These are phyloP conservation scores for Malassezia restricta DNA, from an alignment of 1,284 basidiomycete genomes.

Conservation along the genomic window DNA sequence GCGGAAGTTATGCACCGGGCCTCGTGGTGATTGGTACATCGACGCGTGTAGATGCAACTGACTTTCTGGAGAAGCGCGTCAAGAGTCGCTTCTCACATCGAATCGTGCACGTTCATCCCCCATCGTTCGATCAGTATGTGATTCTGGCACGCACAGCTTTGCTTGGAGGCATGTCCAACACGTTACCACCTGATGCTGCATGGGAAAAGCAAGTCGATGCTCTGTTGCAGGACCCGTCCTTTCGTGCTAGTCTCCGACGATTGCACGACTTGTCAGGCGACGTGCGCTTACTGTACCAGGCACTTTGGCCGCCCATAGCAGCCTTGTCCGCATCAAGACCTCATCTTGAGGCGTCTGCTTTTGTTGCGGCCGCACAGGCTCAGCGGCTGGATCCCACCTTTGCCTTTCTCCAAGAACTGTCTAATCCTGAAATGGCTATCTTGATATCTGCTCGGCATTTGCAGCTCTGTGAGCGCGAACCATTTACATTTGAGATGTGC, in stretches of 20 bases:
- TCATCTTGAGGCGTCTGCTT: neutral
- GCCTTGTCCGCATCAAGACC: constrained; percentile 3
- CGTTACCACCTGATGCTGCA: neutral
- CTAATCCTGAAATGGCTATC: constrained; percentile 31
- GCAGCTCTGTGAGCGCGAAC: constrained; percentile 23
- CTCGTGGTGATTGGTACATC: constrained; percentile 36
- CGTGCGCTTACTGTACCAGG: constrained; percentile 21
- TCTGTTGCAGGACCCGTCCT: constrained; percentile 14
- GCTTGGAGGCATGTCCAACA: neutral
- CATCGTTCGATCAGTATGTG: constrained; percentile 17
- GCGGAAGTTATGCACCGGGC: constrained; percentile 32
- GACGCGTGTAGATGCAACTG: constrained; percentile 29
- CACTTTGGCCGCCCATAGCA: constrained; percentile 10
- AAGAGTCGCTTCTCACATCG: constrained; percentile 42
- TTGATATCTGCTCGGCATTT: constrained; percentile 40
- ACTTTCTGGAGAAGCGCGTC: constrained; percentile 42
- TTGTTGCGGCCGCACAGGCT: constrained; percentile 12
- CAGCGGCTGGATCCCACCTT: constrained; percentile 13
- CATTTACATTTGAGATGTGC: constrained; percentile 45
- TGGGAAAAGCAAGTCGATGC: neutral
- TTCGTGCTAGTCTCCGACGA: constrained; percentile 17
- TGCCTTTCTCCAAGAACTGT: constrained; percentile 18
- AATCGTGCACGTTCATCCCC: constrained; percentile 31
- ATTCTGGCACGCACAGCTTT: constrained; percentile 22
- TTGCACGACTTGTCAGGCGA: constrained; percentile 29